phyloP scores from a whole-genome alignment of 345 rosid genomes.

The Camelina hispida region DNA sequence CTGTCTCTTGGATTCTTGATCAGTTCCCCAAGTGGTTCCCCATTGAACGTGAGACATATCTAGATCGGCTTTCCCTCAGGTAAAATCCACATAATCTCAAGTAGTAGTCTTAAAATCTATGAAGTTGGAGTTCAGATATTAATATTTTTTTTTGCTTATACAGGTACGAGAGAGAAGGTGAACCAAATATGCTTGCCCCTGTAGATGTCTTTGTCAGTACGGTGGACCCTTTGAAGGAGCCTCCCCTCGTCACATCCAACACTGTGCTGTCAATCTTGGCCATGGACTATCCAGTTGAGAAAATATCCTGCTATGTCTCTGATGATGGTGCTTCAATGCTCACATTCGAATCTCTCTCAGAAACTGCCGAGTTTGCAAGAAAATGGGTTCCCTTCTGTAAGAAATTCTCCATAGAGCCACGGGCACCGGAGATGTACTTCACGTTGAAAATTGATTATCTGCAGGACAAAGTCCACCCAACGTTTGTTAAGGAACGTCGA shows the following conservation, averaged over 20 bases:
- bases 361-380: constrained; percentile 81
- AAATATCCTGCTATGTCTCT: constrained; percentile 91
- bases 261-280: constrained; percentile 91
- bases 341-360: constrained; percentile 83
- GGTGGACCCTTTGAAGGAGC: constrained; percentile 99
- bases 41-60: constrained; percentile 90
- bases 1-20: constrained; percentile 96
- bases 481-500: constrained; percentile 90
- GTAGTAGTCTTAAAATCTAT: constrained; percentile 6
- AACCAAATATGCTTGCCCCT: constrained; percentile 81
- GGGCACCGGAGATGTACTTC: constrained; percentile 83
- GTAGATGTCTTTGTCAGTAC: constrained; percentile 96
- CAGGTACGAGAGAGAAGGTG: constrained; percentile 91
- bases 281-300: constrained; percentile 93
- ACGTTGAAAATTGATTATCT: constrained; percentile 84
- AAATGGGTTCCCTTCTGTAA: constrained; percentile 95
- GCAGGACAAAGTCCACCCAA: constrained; percentile 96
- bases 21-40: constrained; percentile 98
- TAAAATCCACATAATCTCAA: constrained; percentile 37
- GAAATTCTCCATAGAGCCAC: constrained; percentile 69
- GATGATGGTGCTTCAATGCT: constrained; percentile 99
- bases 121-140: constrained; percentile 14
- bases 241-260: constrained; percentile 93
- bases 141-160: constrained; percentile 7
- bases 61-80: constrained; percentile 90